These are phyloP conservation scores for Pyrenochaeta sp. DNA, from an alignment of 2,329 filamentous ascomycete species.

Conservation along the genomic window DNA sequence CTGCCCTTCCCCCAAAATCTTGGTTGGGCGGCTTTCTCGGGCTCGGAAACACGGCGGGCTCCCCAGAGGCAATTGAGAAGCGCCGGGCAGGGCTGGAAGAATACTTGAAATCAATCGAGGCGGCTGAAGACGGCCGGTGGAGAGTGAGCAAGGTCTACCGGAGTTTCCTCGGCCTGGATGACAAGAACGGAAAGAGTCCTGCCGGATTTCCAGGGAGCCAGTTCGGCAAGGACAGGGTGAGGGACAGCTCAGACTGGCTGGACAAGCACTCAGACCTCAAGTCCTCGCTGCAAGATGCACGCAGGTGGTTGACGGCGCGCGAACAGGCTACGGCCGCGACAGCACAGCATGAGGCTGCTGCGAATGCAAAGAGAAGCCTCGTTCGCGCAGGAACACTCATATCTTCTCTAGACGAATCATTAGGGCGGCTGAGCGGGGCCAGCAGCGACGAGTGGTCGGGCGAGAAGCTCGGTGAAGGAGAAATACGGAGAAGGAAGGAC, in stretches of 20 bases:
- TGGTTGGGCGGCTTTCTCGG: slow-evolving; percentile 69
- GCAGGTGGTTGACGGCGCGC: slow-evolving; percentile 70
- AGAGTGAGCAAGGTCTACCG: slow-evolving; percentile 76
- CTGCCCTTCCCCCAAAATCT: slow-evolving; percentile 73
- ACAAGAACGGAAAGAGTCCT: slow-evolving; percentile 25
- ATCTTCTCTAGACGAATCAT: slow-evolving; percentile 69
- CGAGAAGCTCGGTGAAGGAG: slow-evolving; percentile 72
- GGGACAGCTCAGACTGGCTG: slow-evolving; percentile 69
- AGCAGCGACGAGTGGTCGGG: slow-evolving; percentile 48
- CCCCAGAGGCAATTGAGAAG: slow-evolving; percentile 72
- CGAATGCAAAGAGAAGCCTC: slow-evolving; percentile 76
- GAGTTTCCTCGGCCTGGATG: slow-evolving; percentile 70
- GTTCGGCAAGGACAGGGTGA: slow-evolving; percentile 54
- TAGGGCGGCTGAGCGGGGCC: slow-evolving; percentile 52
- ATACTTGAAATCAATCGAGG: slow-evolving; percentile 76
- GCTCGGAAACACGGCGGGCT: slow-evolving; percentile 67
- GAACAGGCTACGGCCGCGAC: slow-evolving; percentile 68
- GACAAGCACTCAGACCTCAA: slow-evolving; percentile 80
- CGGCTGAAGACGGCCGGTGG: slow-evolving; percentile 77
- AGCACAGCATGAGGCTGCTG: slow-evolving; percentile 71
- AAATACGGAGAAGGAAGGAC: slow-evolving; percentile 74
- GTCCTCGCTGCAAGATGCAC: slow-evolving; percentile 70
- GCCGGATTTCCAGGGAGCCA: slow-evolving; percentile 39
- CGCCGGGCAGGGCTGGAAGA: slow-evolving; percentile 73
- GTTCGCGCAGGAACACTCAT: slow-evolving; percentile 72